Percentiles rank a stretch among this genome's conserved stretches.
Evolutionary conservation across 345 rosid species (phyloP).

Genomic region (Turritis glabra): DNA sequence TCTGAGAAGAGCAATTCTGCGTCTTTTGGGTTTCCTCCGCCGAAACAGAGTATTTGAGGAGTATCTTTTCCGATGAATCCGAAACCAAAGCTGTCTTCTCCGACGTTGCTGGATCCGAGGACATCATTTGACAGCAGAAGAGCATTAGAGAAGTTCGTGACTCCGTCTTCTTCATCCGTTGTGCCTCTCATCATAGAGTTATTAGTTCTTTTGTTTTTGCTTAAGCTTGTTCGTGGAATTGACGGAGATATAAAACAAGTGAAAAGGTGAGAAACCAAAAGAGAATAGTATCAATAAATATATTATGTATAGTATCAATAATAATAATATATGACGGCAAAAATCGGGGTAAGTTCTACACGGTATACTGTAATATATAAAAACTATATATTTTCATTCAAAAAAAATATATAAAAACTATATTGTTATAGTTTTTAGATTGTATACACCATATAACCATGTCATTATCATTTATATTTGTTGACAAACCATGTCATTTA

Average conservation of each 20-base stretch:
- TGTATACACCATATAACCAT: no score
- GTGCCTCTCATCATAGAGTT: slow-evolving; percentile 39
- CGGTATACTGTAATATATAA: no score
- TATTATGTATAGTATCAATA: background rate
- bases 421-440: no score
- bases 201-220: background rate
- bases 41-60: slow-evolving; percentile 68
- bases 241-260: background rate
- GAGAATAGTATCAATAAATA: background rate
- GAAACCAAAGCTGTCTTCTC: slow-evolving; percentile 1
- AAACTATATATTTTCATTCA: no score
- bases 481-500: no score
- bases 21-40: slow-evolving; percentile 31
- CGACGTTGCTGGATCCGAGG: background rate
- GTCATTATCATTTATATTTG: no score
- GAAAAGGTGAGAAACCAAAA: background rate
- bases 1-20: slow-evolving; percentile 20
- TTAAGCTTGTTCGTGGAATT: background rate
- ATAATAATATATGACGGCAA: no score
- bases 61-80: slow-evolving; percentile 22
- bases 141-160: slow-evolving; percentile 51
- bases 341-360: no score
- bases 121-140: slow-evolving; percentile 45
- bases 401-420: no score
- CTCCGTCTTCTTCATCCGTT: background rate